phyloP scores from a whole-genome alignment of 1,139 yeast genomes.

The Kurtzmaniella quercitrusa region DNA sequence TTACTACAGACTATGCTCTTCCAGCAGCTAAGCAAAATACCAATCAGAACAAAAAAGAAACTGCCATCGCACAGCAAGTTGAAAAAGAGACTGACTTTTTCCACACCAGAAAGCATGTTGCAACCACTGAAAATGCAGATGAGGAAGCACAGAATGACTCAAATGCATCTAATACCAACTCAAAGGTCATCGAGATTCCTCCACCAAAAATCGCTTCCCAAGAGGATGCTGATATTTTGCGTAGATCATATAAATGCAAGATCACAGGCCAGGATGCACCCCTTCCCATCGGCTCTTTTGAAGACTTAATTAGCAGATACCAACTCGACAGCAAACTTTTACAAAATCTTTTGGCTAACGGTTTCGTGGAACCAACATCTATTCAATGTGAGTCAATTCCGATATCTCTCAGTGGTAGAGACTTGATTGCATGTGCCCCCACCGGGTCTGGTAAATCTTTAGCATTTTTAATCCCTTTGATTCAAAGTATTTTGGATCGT shows the following conservation, averaged over 20 bases:
- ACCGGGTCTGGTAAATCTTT: conserved; percentile 93
- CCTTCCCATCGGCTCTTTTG: conserved; percentile 83
- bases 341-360: conserved; percentile 61
- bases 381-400: conserved; percentile 89
- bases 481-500: conserved; percentile 47
- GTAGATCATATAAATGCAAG: conserved; percentile 57
- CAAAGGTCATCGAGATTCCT: conserved; percentile 22
- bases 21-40: conserved; percentile 24
- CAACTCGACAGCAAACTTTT: conserved; percentile 60
- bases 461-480: conserved; percentile 79
- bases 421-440: conserved; percentile 85
- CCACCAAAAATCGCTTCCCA: conserved; percentile 48
- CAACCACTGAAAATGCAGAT: conserved; percentile 15
- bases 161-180: conserved; percentile 18
- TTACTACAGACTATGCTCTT: conserved; percentile 42
- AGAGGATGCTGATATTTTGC: conserved; percentile 54
- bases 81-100: conserved; percentile 70
- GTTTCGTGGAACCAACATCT: conserved; percentile 83
- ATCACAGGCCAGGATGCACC: conserved; percentile 79
- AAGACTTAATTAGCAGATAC: conserved; percentile 69
- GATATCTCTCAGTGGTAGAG: conserved; percentile 57
- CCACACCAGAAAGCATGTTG: conserved; percentile 45
- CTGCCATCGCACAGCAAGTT: conserved; percentile 40
- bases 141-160: conserved; percentile 7
- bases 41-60: conserved; percentile 27